Conservation (phyloP, 1,284 basidiomycete species). For the Athelia psychrophila region DNA sequence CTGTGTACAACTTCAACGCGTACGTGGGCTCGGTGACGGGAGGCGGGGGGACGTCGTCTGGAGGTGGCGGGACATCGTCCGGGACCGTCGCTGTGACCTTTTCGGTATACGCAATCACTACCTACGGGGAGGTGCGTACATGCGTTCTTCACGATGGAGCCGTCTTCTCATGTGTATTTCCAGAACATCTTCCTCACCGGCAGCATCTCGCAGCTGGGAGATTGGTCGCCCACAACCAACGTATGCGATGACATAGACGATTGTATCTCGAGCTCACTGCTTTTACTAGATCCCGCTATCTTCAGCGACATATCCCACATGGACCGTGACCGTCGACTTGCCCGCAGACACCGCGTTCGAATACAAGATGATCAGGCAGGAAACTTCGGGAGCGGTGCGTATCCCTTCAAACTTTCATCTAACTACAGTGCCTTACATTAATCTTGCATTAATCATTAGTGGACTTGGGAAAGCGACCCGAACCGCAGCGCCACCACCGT, state of each 20-base stretch:
- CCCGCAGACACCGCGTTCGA: slow-evolving; percentile 19
- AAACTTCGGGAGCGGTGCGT: slow-evolving; percentile 14
- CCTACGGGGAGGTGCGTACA: not conserved
- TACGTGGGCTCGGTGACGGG: no score
- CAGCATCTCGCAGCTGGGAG: not conserved
- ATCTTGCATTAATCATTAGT: slow-evolving; percentile 9
- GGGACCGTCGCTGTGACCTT: not conserved
- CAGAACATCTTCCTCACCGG: not conserved
- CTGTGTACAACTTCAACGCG: no score
- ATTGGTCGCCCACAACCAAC: not conserved
- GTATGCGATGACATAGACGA: not conserved
- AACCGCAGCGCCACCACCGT: slow-evolving; percentile 19
- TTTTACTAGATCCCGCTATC: slow-evolving; percentile 14
- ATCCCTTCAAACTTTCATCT: not conserved
- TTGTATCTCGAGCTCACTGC: not conserved
- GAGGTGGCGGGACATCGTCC: no score
- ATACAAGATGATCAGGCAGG: slow-evolving; percentile 26
- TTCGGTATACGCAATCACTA: not conserved
- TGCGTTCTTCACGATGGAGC: not conserved
- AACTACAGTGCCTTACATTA: no score
- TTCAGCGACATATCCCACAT: slow-evolving; percentile 17
- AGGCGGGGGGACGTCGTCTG: no score
- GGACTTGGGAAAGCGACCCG: slow-evolving; percentile 28
- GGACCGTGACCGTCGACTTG: slow-evolving; percentile 18
- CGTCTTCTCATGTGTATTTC: not conserved